Conservation (phyloP, 2,329 filamentous ascomycete species). For the Monosporascus sp. region DNA sequence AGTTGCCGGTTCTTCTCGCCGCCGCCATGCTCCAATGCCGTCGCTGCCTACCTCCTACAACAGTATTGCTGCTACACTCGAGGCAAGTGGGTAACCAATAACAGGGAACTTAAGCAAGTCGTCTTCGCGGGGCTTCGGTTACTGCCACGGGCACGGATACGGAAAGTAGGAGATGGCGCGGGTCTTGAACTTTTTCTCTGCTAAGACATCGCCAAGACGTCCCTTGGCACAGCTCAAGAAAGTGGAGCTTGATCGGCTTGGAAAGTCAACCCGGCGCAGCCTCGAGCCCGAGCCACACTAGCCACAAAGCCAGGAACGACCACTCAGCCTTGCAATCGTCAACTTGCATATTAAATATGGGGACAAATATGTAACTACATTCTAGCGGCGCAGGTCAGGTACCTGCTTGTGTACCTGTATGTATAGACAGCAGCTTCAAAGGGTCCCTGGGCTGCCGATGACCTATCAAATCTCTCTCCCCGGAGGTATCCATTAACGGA, state of each 20-base stretch:
- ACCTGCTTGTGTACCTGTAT: too few species aligned
- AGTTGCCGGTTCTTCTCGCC: conserved; percentile 51
- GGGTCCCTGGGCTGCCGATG: too few species aligned
- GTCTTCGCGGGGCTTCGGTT: not conserved
- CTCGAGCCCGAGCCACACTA: too few species aligned
- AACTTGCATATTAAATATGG: too few species aligned
- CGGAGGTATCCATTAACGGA: not conserved
- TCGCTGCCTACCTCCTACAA: conserved; percentile 10
- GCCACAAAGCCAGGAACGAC: too few species aligned
- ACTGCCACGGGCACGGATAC: not conserved
- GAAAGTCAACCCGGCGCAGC: too few species aligned
- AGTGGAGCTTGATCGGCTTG: too few species aligned
- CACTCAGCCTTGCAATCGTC: too few species aligned
- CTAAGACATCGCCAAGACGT: not conserved
- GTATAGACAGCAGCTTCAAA: too few species aligned
- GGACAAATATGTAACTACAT: not conserved
- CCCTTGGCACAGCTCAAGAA: not conserved
- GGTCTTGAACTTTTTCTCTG: not conserved
- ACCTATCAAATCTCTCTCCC: too few species aligned
- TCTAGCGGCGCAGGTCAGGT: too few species aligned
- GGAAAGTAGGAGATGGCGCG: not conserved
- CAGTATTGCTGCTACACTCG: not conserved
- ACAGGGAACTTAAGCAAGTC: not conserved
- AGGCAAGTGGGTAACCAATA: not conserved
- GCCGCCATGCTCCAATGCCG: conserved; percentile 41